Evolutionary conservation across 805 yeast genomes (phyloP).

Genomic region (Ogataea nakhonphanomensis): DNA sequence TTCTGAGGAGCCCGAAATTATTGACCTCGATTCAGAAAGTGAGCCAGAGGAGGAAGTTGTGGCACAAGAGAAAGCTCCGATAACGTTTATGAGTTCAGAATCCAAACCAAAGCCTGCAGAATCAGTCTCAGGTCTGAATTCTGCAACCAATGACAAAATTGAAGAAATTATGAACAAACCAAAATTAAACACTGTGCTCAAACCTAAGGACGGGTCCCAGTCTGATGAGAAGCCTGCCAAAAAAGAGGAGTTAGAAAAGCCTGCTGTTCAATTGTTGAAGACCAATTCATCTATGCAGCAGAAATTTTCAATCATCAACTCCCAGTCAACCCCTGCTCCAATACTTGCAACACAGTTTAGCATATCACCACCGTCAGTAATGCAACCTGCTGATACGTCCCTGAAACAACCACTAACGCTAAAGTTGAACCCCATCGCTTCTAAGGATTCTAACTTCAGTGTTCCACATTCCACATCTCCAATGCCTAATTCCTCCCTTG

Average conservation of each 20-base stretch:
- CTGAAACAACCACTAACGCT: no score
- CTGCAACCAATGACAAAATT: not conserved
- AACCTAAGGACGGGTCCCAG: not conserved
- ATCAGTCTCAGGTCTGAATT: not conserved
- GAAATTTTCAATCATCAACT: no score
- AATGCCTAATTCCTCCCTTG: conserved; percentile 2
- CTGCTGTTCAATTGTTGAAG: no score
- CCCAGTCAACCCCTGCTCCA: no score
- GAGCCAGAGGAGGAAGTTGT: not conserved
- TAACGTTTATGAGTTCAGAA: no score
- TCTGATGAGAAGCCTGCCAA: no score
- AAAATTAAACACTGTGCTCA: not conserved
- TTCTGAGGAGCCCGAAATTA: not conserved
- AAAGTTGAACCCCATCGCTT: not conserved
- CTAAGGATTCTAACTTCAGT: not conserved
- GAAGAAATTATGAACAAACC: no score
- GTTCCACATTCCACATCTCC: not conserved
- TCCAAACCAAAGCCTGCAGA: not conserved
- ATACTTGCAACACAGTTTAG: no score
- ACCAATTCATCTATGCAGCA: no score
- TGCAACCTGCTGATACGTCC: no score
- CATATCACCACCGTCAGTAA: no score
- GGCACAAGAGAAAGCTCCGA: not conserved
- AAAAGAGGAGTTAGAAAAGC: no score
- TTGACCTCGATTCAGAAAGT: conserved; percentile 1